phyloP scores from a whole-genome alignment of 176 grass and related monocot genomes.

The Oryza longistaminata region DNA sequence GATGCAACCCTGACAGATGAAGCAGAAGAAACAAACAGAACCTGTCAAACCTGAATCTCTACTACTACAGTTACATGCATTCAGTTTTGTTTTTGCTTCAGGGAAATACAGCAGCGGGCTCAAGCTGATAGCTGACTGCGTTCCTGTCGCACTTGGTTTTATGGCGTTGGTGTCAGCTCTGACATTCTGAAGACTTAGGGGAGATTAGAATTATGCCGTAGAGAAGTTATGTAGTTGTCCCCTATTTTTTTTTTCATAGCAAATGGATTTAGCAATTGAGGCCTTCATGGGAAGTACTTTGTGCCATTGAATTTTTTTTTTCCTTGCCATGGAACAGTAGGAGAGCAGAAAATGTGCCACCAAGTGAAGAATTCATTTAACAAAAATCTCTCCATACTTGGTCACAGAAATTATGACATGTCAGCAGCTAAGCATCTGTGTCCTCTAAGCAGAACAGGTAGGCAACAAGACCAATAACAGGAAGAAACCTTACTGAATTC shows the following conservation, averaged over 20 bases:
- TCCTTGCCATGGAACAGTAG: neutral
- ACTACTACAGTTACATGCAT: too few species aligned
- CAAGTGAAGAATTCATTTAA: neutral
- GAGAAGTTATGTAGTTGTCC: conserved; percentile 5
- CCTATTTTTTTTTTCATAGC: neutral
- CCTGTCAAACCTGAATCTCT: too few species aligned
- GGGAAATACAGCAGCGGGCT: conserved; percentile 57
- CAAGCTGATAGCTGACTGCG: conserved; percentile 24
- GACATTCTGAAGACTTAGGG: conserved; percentile 37
- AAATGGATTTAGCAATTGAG: conserved; percentile 6
- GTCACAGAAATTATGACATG: neutral
- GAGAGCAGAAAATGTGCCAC: neutral
- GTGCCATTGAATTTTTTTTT: neutral
- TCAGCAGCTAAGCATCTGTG: neutral
- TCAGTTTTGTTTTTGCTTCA: too few species aligned
- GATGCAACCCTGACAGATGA: too few species aligned
- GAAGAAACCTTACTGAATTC: conserved; percentile 59
- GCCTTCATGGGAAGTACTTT: neutral
- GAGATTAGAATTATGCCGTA: neutral
- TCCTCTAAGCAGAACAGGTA: conserved; percentile 68
- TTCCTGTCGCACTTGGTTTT: conserved; percentile 34
- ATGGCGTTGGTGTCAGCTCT: conserved; percentile 30
- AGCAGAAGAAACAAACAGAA: too few species aligned
- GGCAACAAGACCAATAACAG: conserved; percentile 70
- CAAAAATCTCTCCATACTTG: too few species aligned